phyloP scores from a whole-genome alignment of 2,329 filamentous ascomycete genomes.

The Pyrenophora graminea region DNA sequence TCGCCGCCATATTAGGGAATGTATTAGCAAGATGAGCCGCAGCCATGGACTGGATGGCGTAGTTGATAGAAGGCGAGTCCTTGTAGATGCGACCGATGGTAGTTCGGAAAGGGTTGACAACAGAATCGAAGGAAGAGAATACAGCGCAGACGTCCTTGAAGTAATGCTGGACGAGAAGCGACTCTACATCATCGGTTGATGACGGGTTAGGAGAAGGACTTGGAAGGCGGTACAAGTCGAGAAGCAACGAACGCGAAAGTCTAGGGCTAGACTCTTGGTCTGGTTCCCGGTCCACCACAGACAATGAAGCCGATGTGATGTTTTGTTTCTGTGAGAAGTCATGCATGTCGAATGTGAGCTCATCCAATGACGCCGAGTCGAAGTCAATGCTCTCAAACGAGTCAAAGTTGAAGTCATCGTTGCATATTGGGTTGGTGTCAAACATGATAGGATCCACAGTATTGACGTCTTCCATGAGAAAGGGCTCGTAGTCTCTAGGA shows the following conservation, averaged over 20 bases:
- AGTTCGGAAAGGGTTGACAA: constrained; percentile 64
- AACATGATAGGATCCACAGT: constrained; percentile 30
- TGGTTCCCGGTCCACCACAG: constrained; percentile 20
- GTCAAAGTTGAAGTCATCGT: constrained; percentile 34
- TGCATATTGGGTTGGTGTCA: constrained; percentile 30
- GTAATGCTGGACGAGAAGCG: constrained; percentile 65
- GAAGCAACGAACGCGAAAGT: constrained; percentile 46
- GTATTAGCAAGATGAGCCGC: constrained; percentile 64
- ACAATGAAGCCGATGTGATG: constrained; percentile 15
- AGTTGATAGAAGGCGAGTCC: constrained; percentile 62
- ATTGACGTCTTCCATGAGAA: constrained; percentile 32
- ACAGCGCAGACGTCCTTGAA: constrained; percentile 65
- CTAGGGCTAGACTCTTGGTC: constrained; percentile 34
- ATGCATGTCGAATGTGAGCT: constrained; percentile 26
- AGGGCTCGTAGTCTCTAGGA: constrained; percentile 30
- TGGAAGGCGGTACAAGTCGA: constrained; percentile 45
- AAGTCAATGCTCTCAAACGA: constrained; percentile 36
- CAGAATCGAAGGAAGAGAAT: constrained; percentile 68
- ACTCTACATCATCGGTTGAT: constrained; percentile 54
- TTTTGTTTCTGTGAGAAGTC: constrained; percentile 26
- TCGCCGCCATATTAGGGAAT: constrained; percentile 58
- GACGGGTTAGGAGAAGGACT: constrained; percentile 39
- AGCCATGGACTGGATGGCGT: constrained; percentile 67
- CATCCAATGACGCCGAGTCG: constrained; percentile 26
- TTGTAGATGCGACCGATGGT: constrained; percentile 63